These are phyloP conservation scores for Chalciporus sp. DNA, from an alignment of 1,284 basidiomycete genomes.

Conservation along the genomic window DNA sequence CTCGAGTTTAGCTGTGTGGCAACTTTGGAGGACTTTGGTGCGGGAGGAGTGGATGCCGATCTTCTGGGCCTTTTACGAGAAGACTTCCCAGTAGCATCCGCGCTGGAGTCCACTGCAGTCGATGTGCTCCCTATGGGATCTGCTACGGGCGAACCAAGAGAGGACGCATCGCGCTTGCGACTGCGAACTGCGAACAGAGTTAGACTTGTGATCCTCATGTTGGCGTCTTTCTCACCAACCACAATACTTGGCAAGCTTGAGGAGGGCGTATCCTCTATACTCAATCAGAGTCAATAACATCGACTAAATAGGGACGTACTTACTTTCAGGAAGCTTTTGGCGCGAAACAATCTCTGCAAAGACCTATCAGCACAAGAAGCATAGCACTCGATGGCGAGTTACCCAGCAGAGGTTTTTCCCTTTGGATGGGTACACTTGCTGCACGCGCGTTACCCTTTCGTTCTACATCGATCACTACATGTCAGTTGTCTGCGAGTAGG, in stretches of 20 bases:
- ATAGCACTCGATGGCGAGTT: not conserved
- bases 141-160: slow-evolving; percentile 1
- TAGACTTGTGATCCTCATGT: not conserved
- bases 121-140: slow-evolving; percentile 4
- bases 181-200: slow-evolving; percentile 17
- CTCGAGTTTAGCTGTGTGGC: slow-evolving; percentile 8
- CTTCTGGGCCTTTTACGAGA: slow-evolving; percentile 26
- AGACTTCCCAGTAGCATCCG: slow-evolving; percentile 3
- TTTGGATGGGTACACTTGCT: slow-evolving; percentile 21
- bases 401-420: slow-evolving; percentile 17
- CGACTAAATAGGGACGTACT: slow-evolving; percentile 2
- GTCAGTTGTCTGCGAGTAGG: not conserved
- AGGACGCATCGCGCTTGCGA: slow-evolving; percentile 20
- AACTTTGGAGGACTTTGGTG: slow-evolving; percentile 11
- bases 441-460: slow-evolving; percentile 15
- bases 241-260: slow-evolving; percentile 7
- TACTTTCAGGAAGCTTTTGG: slow-evolving; percentile 17
- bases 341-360: slow-evolving; percentile 15
- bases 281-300: slow-evolving; percentile 2
- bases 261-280: slow-evolving; percentile 15
- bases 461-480: slow-evolving; percentile 17
- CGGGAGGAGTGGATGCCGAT: slow-evolving; percentile 23
- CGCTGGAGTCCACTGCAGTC: not conserved
- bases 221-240: slow-evolving; percentile 16
- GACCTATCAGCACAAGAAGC: slow-evolving; percentile 14